These are phyloP conservation scores for Mortierella sp. DNA, from an alignment of 371 early-diverging fungal genomes.

Conservation along the genomic window DNA sequence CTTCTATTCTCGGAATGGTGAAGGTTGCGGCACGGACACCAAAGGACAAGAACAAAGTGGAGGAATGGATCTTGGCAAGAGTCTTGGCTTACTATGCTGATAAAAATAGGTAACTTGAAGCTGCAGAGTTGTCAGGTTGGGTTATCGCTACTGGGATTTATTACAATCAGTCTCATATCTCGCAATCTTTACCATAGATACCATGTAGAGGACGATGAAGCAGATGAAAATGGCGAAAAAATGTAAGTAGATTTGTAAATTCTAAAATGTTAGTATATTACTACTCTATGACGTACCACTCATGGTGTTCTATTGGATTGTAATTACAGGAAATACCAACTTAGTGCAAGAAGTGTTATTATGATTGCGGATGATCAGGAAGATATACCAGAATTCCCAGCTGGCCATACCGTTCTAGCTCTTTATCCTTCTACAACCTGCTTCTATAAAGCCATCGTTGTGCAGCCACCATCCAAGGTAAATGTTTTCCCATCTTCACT, in stretches of 20 bases:
- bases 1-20: neutral
- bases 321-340: conserved; percentile 66
- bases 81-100: conserved; percentile 74
- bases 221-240: conserved; percentile 74
- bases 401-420: conserved; percentile 80
- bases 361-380: conserved; percentile 69
- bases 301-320: neutral
- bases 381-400: conserved; percentile 67
- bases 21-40: conserved; percentile 77
- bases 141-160: neutral
- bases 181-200: conserved; percentile 59
- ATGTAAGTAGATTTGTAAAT: conserved; percentile 55
- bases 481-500: neutral
- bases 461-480: conserved; percentile 79
- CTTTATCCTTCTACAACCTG: conserved; percentile 89
- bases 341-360: conserved; percentile 73
- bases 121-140: neutral
- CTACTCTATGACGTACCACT: neutral
- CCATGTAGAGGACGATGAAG: conserved; percentile 82
- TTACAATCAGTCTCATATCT: neutral
- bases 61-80: conserved; percentile 84
- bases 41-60: conserved; percentile 68
- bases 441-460: conserved; percentile 86
- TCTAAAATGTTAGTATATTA: too few species aligned
- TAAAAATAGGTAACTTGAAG: conserved; percentile 65